Evolutionary conservation across 768 basidiomycete species (phyloP), one percentile per base, ranked within the genome.

Genomic region (Lentinula aciculospora): DNA sequence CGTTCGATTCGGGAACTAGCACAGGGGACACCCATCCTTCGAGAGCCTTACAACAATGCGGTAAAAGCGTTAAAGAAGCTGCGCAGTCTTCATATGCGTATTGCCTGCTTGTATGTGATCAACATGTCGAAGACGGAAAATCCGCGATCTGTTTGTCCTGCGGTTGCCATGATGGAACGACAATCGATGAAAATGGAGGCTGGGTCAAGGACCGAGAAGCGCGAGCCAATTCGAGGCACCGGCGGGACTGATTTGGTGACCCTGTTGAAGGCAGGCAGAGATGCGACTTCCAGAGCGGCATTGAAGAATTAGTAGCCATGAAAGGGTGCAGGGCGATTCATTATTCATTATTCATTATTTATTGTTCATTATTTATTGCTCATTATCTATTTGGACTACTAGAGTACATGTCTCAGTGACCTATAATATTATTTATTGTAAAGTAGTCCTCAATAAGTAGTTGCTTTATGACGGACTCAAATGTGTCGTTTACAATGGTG

Each of bases 61-160:
- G 84, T 98, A 31, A 72, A 76, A 53, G 84, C 94, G 1, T 71
- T 98, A 68, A 96, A 94, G 72, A 77, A 77, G 58, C 81, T 98
- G 68, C 79, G 96, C 56, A 92, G 96, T 68, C 76, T 78, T 45
- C 96, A 99, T 71, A 93, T 98, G 75, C 84, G 88, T 53, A 82
- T 98, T 56, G 95, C 91, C 40, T 88, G 86, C 64, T 72, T 92
- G 42, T 98, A 97, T 69, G 76, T 98, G 64, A 86, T 98, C 31
- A 82, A 83, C 15, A 93, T 93, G 86, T 86, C 93, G 19, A 78
- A 85, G 60, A 77, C 85, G 4, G 71, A 67, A 9, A 46, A 48
- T 9, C 81, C 84, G 32, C 72, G 73, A 42, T 70, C 67, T 10
- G 79, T 76, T 31, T 83, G 79, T 64, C 86, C 78, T 27, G 77